phyloP scores from a whole-genome alignment of 345 rosid genomes.

The Streptanthus diversifolius region DNA sequence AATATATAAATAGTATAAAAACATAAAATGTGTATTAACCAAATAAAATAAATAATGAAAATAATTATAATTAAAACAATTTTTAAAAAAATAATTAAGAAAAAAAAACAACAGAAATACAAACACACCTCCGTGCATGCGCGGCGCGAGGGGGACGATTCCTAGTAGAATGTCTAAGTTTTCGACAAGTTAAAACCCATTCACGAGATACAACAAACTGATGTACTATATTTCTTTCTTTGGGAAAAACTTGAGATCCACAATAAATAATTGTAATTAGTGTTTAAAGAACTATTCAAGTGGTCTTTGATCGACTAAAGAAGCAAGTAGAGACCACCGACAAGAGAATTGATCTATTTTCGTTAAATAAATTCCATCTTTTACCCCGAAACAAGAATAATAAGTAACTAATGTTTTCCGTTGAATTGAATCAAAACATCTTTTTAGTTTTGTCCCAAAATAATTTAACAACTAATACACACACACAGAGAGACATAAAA shows the following conservation, averaged over 20 bases:
- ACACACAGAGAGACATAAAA: not conserved
- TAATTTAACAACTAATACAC: not conserved
- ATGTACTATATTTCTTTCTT: not conserved
- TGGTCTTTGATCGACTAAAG: not conserved
- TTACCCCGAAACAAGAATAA: not conserved
- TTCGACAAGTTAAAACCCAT: not conserved
- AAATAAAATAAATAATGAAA: too few relatives aligned
- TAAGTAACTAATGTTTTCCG: not conserved
- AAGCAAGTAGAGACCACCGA: not conserved
- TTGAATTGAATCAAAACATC: not conserved
- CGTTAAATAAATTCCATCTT: too few relatives aligned
- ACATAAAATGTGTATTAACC: too few relatives aligned
- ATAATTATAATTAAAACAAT: too few relatives aligned
- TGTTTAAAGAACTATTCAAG: not conserved
- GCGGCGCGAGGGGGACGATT: too few relatives aligned
- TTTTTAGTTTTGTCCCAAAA: not conserved
- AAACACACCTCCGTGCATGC: too few relatives aligned
- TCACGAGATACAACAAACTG: not conserved
- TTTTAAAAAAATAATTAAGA: too few relatives aligned
- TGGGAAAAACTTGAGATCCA: not conserved
- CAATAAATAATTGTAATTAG: not conserved
- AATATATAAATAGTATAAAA: too few relatives aligned
- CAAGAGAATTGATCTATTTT: not conserved
- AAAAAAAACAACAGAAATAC: too few relatives aligned
- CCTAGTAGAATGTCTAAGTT: not conserved